phyloP scores from a whole-genome alignment of 495 filamentous ascomycete species.

The Friedmanniomyces simplex region DNA sequence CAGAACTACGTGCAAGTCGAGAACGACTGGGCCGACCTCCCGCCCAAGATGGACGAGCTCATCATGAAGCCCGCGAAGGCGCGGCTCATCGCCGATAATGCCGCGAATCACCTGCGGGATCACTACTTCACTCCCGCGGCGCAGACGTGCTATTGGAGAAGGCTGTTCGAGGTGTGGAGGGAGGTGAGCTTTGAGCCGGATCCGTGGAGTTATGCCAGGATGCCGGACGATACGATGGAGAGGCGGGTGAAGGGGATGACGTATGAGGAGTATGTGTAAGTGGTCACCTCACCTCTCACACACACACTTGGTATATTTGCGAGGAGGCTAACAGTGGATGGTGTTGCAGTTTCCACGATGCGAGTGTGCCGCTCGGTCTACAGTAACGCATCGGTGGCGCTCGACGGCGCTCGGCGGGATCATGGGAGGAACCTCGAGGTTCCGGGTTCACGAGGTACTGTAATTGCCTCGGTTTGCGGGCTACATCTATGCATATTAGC shows the following conservation, averaged over 20 bases:
- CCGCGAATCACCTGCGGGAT: slow-evolving; percentile 44
- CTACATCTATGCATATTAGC: too few relatives aligned
- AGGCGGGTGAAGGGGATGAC: slow-evolving; percentile 4
- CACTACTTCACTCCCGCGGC: slow-evolving; percentile 52
- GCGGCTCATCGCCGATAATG: slow-evolving; percentile 41
- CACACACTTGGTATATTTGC: too few relatives aligned
- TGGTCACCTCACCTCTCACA: neutral
- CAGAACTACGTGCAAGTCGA: slow-evolving; percentile 53
- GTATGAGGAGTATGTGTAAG: slow-evolving; percentile 12
- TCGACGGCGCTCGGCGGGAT: too few relatives aligned
- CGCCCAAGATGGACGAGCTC: slow-evolving; percentile 42
- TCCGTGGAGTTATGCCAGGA: neutral
- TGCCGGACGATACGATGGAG: neutral
- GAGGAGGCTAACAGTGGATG: too few relatives aligned
- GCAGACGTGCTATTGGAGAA: slow-evolving; percentile 51
- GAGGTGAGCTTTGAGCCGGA: slow-evolving; percentile 1
- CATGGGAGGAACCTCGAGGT: too few relatives aligned
- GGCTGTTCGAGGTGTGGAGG: slow-evolving; percentile 40
- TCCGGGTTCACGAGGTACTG: too few relatives aligned
- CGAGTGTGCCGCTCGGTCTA: neutral
- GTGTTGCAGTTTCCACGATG: neutral
- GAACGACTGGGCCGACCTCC: slow-evolving; percentile 45
- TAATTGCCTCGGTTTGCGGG: too few relatives aligned
- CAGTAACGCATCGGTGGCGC: too few relatives aligned
- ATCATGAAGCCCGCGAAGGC: slow-evolving; percentile 41